phyloP scores from a whole-genome alignment of 352 stramenopile species.

The Elongisporangium anandrum region DNA sequence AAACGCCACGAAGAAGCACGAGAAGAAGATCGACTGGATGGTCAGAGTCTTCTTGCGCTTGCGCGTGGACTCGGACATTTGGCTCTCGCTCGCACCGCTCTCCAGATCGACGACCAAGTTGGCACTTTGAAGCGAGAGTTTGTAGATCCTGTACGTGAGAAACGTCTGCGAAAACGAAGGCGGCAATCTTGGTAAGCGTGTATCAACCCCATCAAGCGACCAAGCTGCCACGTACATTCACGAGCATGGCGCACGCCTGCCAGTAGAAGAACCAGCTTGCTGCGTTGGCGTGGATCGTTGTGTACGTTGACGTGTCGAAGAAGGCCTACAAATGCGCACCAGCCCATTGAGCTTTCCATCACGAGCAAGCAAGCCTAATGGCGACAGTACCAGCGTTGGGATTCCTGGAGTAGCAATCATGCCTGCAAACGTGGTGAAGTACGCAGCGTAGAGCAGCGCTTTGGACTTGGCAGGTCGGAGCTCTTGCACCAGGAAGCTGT shows the following conservation, averaged over 20 bases:
- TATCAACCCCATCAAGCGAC: neutral
- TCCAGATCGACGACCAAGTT: slow-evolving; percentile 26
- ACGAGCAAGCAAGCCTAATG: neutral
- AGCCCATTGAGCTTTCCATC: neutral
- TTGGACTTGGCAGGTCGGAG: slow-evolving; percentile 17
- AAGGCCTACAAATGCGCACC: slow-evolving; percentile 23
- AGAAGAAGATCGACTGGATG: slow-evolving; percentile 36
- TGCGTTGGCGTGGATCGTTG: slow-evolving; percentile 27
- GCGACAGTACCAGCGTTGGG: slow-evolving; percentile 32
- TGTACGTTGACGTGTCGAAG: slow-evolving; percentile 48
- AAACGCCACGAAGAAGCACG: slow-evolving; percentile 53
- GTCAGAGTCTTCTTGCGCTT: slow-evolving; percentile 33
- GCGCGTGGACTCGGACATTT: slow-evolving; percentile 13
- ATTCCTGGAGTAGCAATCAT: slow-evolving; percentile 40
- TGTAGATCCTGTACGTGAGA: slow-evolving; percentile 49
- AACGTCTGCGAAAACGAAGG: slow-evolving; percentile 18
- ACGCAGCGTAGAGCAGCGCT: slow-evolving; percentile 15
- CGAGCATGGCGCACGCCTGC: slow-evolving; percentile 38
- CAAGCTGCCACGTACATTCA: slow-evolving; percentile 31
- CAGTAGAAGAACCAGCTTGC: slow-evolving; percentile 64
- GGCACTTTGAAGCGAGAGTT: slow-evolving; percentile 16
- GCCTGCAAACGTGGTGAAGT: slow-evolving; percentile 22
- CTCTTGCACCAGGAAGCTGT: slow-evolving; percentile 32
- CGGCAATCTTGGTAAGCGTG: slow-evolving; percentile 1
- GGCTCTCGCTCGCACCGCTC: slow-evolving; percentile 4